phyloP scores from a whole-genome alignment of 495 filamentous ascomycete species.

The Penicillium lividum region DNA sequence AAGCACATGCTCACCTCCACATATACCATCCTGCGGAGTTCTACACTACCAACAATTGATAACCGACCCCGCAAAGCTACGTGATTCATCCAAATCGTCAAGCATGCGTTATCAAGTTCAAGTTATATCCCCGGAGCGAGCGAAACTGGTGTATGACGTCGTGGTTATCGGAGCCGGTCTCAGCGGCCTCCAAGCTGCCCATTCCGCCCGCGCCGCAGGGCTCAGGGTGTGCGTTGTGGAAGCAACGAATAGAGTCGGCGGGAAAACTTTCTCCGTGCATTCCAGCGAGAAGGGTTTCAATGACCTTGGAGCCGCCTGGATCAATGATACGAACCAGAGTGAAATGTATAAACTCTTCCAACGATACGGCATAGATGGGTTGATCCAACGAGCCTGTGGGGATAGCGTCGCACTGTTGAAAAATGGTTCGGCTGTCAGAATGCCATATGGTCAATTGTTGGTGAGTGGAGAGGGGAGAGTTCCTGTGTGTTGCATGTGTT shows the following conservation, averaged over 20 bases:
- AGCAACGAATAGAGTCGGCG: conserved; percentile 47
- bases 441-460: conserved; percentile 11
- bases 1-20: too few species aligned
- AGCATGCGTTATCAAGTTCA: background rate
- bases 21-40: too few species aligned
- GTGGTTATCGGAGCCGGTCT: conserved; percentile 53
- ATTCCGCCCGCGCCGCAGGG: conserved; percentile 38
- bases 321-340: conserved; percentile 50
- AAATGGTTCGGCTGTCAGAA: conserved; percentile 19
- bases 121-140: background rate
- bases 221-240: conserved; percentile 44
- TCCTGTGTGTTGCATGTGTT: background rate
- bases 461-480: background rate
- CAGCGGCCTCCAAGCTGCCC: conserved; percentile 49
- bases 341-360: conserved; percentile 37
- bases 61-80: too few species aligned
- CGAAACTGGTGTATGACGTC: conserved; percentile 28
- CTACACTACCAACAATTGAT: too few species aligned
- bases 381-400: conserved; percentile 39
- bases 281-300: conserved; percentile 29
- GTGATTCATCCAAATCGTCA: too few species aligned
- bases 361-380: conserved; percentile 37
- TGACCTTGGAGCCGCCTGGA: conserved; percentile 53
- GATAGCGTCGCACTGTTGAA: conserved; percentile 26
- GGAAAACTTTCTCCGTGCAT: conserved; percentile 40